These are phyloP conservation scores for Xylariaceae sp. DNA, from an alignment of 2,329 filamentous ascomycete species.

Conservation along the genomic window DNA sequence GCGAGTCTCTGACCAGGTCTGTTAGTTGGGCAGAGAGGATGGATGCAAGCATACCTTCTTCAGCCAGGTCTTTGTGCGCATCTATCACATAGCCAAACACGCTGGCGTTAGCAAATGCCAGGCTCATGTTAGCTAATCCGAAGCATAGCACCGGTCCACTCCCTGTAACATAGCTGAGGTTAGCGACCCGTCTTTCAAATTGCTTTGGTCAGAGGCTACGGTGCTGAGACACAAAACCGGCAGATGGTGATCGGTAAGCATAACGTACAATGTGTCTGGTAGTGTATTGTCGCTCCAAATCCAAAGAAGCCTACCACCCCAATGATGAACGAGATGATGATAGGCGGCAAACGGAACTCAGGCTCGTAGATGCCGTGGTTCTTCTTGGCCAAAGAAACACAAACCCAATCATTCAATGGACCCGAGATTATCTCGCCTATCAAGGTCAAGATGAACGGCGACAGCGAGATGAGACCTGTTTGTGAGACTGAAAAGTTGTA, in stretches of 20 bases:
- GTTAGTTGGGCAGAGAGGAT: no score
- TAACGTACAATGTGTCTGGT: slow-evolving; percentile 40
- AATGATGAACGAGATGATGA: slow-evolving; percentile 39
- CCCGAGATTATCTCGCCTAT: slow-evolving; percentile 45
- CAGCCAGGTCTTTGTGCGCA: slow-evolving; percentile 43
- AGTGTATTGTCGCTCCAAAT: slow-evolving; percentile 44
- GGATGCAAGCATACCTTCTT: slow-evolving; percentile 34
- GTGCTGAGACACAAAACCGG: no score
- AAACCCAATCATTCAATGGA: slow-evolving; percentile 45
- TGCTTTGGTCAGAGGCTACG: no score
- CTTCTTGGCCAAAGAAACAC: slow-evolving; percentile 43
- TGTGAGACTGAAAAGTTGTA: slow-evolving; percentile 51
- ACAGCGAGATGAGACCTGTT: slow-evolving; percentile 50
- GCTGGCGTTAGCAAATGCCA: slow-evolving; percentile 45
- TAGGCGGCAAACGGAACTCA: slow-evolving; percentile 46
- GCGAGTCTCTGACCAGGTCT: neutral
- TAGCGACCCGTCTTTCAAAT: no score
- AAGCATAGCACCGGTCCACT: slow-evolving; percentile 46
- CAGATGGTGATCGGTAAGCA: no score
- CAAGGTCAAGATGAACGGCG: slow-evolving; percentile 46
- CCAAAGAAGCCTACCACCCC: slow-evolving; percentile 46
- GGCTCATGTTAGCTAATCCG: slow-evolving; percentile 47
- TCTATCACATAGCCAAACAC: slow-evolving; percentile 52
- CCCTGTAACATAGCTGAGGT: slow-evolving; percentile 14
- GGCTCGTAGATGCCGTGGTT: slow-evolving; percentile 54